phyloP scores from a whole-genome alignment of 345 rosid genomes.

The Salix caprea region DNA sequence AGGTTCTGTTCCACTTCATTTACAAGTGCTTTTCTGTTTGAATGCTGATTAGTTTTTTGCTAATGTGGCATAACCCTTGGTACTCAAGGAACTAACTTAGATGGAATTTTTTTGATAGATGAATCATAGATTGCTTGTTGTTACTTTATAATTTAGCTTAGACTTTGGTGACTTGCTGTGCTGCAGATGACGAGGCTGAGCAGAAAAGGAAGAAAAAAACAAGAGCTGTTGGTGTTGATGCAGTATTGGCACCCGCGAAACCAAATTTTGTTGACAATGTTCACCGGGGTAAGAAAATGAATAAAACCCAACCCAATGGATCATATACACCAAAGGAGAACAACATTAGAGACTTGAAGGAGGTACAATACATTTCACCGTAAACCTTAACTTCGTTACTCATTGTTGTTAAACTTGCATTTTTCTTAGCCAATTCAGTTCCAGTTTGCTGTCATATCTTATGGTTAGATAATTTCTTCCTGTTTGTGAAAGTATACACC shows the following conservation, averaged over 20 bases:
- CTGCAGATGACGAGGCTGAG: conserved; percentile 64
- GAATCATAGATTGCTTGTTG: background rate
- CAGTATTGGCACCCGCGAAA: conserved; percentile 39
- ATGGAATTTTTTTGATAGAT: background rate
- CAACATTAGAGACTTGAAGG: conserved; percentile 44
- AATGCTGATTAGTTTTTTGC: background rate
- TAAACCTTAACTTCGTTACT: background rate
- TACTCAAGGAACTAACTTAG: background rate
- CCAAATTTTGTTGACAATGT: conserved; percentile 39
- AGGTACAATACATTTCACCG: conserved; percentile 38
- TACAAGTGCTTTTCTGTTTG: background rate
- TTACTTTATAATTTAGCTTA: background rate
- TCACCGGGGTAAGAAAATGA: conserved; percentile 55
- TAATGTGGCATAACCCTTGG: background rate
- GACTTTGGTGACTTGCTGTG: background rate
- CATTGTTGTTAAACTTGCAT: background rate
- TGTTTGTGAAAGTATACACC: background rate
- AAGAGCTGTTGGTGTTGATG: conserved; percentile 40
- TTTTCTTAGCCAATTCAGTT: background rate
- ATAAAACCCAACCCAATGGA: conserved; percentile 39
- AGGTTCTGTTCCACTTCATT: background rate
- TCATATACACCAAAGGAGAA: conserved; percentile 39
- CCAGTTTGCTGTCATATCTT: background rate
- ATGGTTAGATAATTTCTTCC: background rate
- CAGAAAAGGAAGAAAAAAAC: conserved; percentile 60